Percentiles rank a stretch among this genome's conserved stretches.
Conservation (phyloP, 2,329 filamentous ascomycete genomes). For the Kalaharituber pfeilii region DNA sequence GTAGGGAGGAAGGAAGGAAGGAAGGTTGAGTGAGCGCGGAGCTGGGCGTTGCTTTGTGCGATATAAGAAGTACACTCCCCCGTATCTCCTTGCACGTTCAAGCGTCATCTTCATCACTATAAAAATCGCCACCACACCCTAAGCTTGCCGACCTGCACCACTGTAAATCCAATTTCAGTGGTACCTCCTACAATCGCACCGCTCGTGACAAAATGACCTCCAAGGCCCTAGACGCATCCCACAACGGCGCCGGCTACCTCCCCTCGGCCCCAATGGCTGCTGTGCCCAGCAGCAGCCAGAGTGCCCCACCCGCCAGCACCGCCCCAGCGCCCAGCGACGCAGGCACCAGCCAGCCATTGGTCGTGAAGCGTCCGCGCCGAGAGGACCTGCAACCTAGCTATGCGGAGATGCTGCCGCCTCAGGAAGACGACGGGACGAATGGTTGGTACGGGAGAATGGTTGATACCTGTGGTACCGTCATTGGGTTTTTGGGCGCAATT, state of each 20-base stretch:
- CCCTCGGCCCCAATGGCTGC: background rate
- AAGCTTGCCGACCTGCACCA: too few species aligned
- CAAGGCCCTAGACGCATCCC: background rate
- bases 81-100: too few species aligned
- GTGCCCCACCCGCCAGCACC: too few species aligned
- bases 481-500: slow-evolving; percentile 69
- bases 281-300: background rate
- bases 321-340: background rate
- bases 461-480: slow-evolving; percentile 51
- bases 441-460: slow-evolving; percentile 88
- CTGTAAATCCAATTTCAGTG: too few species aligned
- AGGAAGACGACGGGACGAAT: slow-evolving; percentile 42
- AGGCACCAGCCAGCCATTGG: background rate
- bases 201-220: too few species aligned
- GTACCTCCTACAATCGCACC: too few species aligned
- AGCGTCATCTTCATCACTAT: too few species aligned
- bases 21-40: too few species aligned
- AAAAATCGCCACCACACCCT: too few species aligned
- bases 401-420: slow-evolving; percentile 33
- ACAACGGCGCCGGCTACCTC: background rate
- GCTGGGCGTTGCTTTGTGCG: too few species aligned
- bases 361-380: slow-evolving; percentile 25
- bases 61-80: too few species aligned
- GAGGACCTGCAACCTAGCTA: slow-evolving; percentile 77
- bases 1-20: too few species aligned